Evolutionary conservation across 768 basidiomycete genomes (phyloP), one percentile per base, ranked within the genome.

Genomic region (Strobilomyces confusus): DNA sequence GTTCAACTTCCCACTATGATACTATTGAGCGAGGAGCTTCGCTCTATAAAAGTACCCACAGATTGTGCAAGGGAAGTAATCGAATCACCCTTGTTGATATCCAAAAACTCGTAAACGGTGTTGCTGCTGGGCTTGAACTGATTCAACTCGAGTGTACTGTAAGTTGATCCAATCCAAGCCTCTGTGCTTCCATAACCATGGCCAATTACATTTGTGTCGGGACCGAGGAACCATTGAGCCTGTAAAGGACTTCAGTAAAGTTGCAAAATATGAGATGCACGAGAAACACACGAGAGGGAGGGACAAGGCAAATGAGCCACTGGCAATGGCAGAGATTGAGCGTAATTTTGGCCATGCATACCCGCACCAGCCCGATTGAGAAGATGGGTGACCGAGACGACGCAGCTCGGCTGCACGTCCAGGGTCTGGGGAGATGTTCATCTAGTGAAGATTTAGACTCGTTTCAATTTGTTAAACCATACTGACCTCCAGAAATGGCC

Each of bases 1-100:
- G 2, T 25, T 58, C 37, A 13, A 58, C 11, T 57, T n/a, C 57
- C 61, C 57, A 64, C 64, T 66, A 22, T 14, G 12, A 44, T 38
- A 2, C 30, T 26, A 12, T n/a, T 64, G 49, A 48, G 48, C 12
- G 26, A 38, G 41, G 12, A 8, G 5, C 32, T 5, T 37, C 7
- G 5, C 30, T n/a, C 38, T 19, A n/a, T n/a, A 19, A 23, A 14
- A 25, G 9, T n/a, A 53, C 44, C 17, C 32, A 58, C 56, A 2
- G 52, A 17, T 23, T 51, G 43, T 12, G 38, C 44, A 13, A 59
- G 37, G 5, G 32, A 33, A 48, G 2, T 17, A 17, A 49, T 47
- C 0, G 47, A 52, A 30, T 38, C 42, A 17, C 29, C 32, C 54
- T 47, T 36, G n/a, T n/a, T 17, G 26, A 59, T 45, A 30, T 63